Conservation (phyloP, 2,329 filamentous ascomycete species). For the Emmonsiellopsis sp. region DNA sequence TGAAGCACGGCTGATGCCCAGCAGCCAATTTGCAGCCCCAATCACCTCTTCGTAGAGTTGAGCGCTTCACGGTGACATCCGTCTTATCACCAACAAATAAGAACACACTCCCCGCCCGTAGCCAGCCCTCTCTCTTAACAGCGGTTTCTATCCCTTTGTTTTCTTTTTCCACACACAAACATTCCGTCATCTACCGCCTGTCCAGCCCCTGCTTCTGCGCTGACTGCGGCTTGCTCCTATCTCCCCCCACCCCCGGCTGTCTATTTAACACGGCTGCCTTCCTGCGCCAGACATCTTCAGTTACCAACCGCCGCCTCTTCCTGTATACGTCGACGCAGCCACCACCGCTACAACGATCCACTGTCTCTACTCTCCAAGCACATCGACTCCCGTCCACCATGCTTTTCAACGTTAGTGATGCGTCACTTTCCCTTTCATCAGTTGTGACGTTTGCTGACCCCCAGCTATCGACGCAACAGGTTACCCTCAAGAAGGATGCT, state of each 20-base stretch:
- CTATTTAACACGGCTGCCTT: background rate
- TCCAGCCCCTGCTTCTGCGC: no score
- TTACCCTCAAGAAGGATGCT: conserved; percentile 68
- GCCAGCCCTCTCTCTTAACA: no score
- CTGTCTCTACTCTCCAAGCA: background rate
- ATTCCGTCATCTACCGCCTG: no score
- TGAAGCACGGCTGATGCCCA: no score
- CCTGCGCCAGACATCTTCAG: background rate
- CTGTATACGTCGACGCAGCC: background rate
- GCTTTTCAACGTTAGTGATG: conserved; percentile 13
- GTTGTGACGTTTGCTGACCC: background rate
- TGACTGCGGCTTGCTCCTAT: background rate
- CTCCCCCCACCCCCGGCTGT: background rate
- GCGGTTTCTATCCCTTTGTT: no score
- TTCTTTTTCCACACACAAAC: no score
- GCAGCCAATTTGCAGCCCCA: no score
- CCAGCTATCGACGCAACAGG: conserved; percentile 39
- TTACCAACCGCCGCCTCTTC: background rate
- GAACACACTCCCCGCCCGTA: no score
- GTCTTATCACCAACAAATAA: no score
- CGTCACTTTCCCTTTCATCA: background rate
- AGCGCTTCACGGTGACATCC: no score
- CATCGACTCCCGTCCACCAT: background rate
- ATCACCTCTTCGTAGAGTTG: no score
- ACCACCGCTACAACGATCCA: background rate